These are phyloP conservation scores for Ophiobolus disseminans DNA, from an alignment of 2,329 filamentous ascomycete species.

Conservation along the genomic window DNA sequence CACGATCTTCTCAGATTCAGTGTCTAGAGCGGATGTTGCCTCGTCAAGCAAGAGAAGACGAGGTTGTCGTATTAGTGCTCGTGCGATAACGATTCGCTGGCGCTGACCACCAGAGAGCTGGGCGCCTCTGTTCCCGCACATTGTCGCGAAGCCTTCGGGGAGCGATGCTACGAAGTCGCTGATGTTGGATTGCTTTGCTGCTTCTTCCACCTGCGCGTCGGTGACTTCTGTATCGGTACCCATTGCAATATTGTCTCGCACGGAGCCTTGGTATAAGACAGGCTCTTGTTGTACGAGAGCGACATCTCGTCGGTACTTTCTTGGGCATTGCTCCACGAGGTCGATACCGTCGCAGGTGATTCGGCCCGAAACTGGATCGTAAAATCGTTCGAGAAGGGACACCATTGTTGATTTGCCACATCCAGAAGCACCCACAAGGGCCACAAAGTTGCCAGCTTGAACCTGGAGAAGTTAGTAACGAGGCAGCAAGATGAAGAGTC, in stretches of 20 bases:
- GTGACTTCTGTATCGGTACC: conserved; percentile 67
- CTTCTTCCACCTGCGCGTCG: conserved; percentile 75
- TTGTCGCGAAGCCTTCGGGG: conserved; percentile 62
- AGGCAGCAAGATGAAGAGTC: no score
- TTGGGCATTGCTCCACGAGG: conserved; percentile 76
- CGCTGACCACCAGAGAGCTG: conserved; percentile 79
- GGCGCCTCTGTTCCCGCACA: conserved; percentile 43
- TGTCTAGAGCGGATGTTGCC: conserved; percentile 47
- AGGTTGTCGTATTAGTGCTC: conserved; percentile 88
- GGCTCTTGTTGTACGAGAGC: conserved; percentile 94
- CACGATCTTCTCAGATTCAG: conserved; percentile 71
- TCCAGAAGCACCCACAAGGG: conserved; percentile 87
- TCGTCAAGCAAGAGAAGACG: conserved; percentile 69
- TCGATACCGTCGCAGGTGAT: conserved; percentile 82
- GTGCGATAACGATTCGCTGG: conserved; percentile 91
- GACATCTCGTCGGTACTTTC: conserved; percentile 82
- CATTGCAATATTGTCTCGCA: conserved; percentile 88
- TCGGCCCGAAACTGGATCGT: conserved; percentile 81
- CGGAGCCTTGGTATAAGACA: conserved; percentile 90
- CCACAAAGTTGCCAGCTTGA: conserved; percentile 80
- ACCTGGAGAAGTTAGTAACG: conserved; percentile 49
- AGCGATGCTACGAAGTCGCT: conserved; percentile 43
- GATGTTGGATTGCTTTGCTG: conserved; percentile 70
- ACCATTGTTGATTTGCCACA: conserved; percentile 96
- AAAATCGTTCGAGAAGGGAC: conserved; percentile 89